Evolutionary conservation across 768 basidiomycete species (phyloP), one percentile per base, ranked within the genome.

Genomic region (Agrocybe praecox): DNA sequence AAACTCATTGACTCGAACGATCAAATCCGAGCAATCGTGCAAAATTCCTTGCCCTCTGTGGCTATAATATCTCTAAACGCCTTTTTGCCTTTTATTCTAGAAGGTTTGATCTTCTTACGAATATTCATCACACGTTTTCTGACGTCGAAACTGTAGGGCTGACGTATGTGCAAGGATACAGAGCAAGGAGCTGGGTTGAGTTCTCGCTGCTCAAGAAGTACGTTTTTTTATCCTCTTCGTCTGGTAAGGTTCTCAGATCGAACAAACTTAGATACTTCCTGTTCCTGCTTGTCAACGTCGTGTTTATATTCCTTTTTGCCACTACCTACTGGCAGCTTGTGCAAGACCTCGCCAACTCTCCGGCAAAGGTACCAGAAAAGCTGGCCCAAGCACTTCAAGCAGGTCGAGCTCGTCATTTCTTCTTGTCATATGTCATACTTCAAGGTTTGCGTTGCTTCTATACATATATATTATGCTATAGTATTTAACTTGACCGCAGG

Each of bases 361-460:
- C 96, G 0, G 90, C 91, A 5, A 96, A 94, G 71, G 91, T 98
- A 26, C 94, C 96, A 0, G 91, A 96, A 72, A 96, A 95, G 67
- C 76, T 99, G 0, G 96, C 97, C 0, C 76, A 82, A 49, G 89
- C 95, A 0, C 74, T 99, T 49, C 89, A 88, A 71, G 85, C 81
- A 56, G 94, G 85, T 68, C 82, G 77, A 62, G 92, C 92, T 29
- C 85, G 88, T 58, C 84, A 94, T 76, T 93, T 92, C 76, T 91
- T 93, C 78, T 67, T 94, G 49, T 88, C 88, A 8, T 93, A 92
- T 67, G 90, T 92, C 15, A 88, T 93, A 50, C 78, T 93, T 3
- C 92, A 94, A 84, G 90, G 90, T 87, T 17, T 62, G 26, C 22
- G 18, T n/a, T 15, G 23, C 10, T 32, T 17, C 53, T 36, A 29